Conservation (phyloP, 2,329 filamentous ascomycete genomes). For the Neocatenulostroma microsporum region DNA sequence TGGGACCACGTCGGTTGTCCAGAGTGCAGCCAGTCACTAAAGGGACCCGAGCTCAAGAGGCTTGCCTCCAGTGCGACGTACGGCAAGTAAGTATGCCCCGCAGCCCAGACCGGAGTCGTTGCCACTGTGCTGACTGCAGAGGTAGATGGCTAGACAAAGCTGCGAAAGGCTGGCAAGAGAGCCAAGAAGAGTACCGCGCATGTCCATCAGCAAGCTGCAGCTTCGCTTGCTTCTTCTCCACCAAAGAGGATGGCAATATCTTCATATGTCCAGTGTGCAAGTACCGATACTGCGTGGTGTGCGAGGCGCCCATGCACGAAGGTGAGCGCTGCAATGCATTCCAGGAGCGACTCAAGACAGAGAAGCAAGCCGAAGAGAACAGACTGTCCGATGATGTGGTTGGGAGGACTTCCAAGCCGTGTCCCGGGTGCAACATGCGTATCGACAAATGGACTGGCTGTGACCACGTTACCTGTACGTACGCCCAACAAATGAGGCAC, state of each 20-base stretch:
- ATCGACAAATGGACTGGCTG: conserved; percentile 19
- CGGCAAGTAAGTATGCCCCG: conserved; percentile 1
- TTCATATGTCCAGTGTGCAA: conserved; percentile 16
- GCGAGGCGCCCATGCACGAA: conserved; percentile 18
- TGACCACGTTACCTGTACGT: conserved; percentile 17
- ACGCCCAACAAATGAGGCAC: not conserved
- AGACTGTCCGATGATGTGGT: conserved; percentile 4
- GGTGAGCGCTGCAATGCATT: conserved; percentile 15
- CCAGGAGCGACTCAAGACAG: conserved; percentile 2
- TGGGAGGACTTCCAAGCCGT: conserved; percentile 9
- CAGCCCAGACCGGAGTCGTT: not conserved
- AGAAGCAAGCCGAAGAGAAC: conserved; percentile 3
- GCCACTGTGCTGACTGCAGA: not conserved
- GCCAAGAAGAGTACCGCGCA: conserved; percentile 6
- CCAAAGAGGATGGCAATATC: conserved; percentile 14
- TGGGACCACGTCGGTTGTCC: conserved; percentile 11
- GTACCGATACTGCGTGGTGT: conserved; percentile 14
- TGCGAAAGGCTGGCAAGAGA: conserved; percentile 1
- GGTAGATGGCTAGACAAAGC: conserved; percentile 14
- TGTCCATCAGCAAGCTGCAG: conserved; percentile 11
- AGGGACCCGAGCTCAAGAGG: conserved; percentile 9
- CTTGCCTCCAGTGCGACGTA: conserved; percentile 8
- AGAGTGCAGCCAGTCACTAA: conserved; percentile 12
- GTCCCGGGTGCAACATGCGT: conserved; percentile 13
- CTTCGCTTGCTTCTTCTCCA: conserved; percentile 14